Percentiles rank a stretch among this genome's conserved stretches.
Conservation (phyloP, 495 filamentous ascomycete genomes). For the Lasiosphaeria miniovina region DNA sequence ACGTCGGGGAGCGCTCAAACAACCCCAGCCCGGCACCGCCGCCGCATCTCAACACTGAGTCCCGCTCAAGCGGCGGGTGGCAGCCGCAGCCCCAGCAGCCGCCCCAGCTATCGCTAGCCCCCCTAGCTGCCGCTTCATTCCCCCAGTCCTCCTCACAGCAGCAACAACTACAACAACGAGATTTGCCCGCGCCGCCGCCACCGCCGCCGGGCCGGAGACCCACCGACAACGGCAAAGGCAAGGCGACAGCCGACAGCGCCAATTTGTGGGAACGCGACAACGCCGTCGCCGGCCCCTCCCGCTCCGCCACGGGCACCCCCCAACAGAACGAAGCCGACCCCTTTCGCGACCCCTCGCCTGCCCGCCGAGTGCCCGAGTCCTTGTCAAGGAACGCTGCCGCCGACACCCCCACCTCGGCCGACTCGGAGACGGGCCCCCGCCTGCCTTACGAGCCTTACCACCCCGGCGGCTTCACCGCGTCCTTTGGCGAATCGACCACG, state of each 20-base stretch:
- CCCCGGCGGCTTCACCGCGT: conserved; percentile 39
- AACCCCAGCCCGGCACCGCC: conserved; percentile 18
- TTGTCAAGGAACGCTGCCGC: conserved; percentile 22
- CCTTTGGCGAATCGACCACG: not conserved
- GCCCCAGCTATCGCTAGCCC: too few species aligned
- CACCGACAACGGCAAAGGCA: conserved; percentile 42
- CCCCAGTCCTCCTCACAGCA: conserved; percentile 19
- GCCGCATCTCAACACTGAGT: not conserved
- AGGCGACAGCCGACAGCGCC: conserved; percentile 29
- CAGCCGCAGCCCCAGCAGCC: too few species aligned
- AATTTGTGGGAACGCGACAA: conserved; percentile 14
- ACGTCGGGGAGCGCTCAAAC: conserved; percentile 20
- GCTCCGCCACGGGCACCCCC: conserved; percentile 36
- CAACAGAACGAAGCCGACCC: conserved; percentile 41
- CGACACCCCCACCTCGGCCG: not conserved
- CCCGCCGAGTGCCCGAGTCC: conserved; percentile 20
- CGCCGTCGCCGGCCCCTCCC: conserved; percentile 29
- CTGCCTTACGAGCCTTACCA: conserved; percentile 51
- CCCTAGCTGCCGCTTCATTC: conserved; percentile 5
- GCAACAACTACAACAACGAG: not conserved
- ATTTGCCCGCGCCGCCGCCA: conserved; percentile 14
- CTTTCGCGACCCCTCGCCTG: conserved; percentile 39
- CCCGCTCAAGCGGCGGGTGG: too few species aligned
- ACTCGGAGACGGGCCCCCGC: conserved; percentile 9
- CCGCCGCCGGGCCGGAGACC: conserved; percentile 18